Evolutionary conservation across 768 basidiomycete genomes (phyloP).

Genomic region (Calocera cornea): DNA sequence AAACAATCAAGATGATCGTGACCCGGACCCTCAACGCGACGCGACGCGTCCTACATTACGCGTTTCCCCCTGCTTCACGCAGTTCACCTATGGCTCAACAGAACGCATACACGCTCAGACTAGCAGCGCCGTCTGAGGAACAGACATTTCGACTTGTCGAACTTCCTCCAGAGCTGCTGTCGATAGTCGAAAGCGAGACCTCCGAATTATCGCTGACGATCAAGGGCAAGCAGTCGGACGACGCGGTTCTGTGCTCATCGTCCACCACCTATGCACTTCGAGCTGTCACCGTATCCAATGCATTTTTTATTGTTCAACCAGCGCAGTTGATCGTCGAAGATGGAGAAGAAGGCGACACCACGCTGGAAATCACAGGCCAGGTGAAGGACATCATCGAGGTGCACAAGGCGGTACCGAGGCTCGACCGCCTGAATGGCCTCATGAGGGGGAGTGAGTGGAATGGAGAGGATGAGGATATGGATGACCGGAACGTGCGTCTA

Average conservation of each 20-base stretch:
- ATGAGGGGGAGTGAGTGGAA: conserved; percentile 58
- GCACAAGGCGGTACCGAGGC: conserved; percentile 57
- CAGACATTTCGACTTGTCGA: conserved; percentile 40
- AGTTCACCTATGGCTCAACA: background rate
- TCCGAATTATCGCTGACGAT: conserved; percentile 44
- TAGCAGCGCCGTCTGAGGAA: background rate
- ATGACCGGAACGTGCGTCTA: conserved; percentile 15
- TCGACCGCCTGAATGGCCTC: conserved; percentile 48
- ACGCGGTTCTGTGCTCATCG: conserved; percentile 78
- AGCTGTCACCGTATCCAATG: conserved; percentile 80
- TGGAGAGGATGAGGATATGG: conserved; percentile 32
- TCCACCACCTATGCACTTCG: conserved; percentile 71
- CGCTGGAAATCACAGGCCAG: conserved; percentile 52
- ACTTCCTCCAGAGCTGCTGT: conserved; percentile 54
- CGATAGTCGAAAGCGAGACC: conserved; percentile 36
- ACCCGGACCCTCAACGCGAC: background rate
- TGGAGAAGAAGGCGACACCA: conserved; percentile 32
- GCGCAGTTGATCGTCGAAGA: conserved; percentile 16
- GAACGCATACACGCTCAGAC: background rate
- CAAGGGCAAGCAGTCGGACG: conserved; percentile 68
- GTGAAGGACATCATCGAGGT: conserved; percentile 77
- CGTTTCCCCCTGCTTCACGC: background rate
- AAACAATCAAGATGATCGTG: background rate
- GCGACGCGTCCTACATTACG: conserved; percentile 4
- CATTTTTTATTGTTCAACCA: conserved; percentile 48